phyloP scores from a whole-genome alignment of 2,329 filamentous ascomycete genomes.

The Paraphoma chrysanthemicola region DNA sequence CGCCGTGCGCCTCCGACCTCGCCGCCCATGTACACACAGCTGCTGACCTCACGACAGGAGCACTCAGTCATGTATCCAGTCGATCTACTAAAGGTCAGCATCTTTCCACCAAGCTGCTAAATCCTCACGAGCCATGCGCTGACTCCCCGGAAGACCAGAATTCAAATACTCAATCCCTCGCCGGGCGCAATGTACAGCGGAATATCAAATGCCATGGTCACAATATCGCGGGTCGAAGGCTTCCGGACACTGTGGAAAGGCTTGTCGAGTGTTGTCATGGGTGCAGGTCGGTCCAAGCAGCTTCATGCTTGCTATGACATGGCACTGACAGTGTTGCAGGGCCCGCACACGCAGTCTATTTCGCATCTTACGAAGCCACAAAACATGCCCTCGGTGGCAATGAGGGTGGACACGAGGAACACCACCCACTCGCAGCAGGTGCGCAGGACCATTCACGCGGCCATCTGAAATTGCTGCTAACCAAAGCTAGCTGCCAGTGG shows the following conservation, averaged over 20 bases:
- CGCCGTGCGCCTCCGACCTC: slow-evolving; percentile 67
- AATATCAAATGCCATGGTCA: slow-evolving; percentile 88
- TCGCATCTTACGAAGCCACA: slow-evolving; percentile 95
- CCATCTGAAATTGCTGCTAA: slow-evolving; percentile 41
- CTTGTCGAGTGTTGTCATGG: slow-evolving; percentile 93
- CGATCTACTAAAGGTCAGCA: slow-evolving; percentile 89
- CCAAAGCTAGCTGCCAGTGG: slow-evolving; percentile 77
- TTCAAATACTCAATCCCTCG: slow-evolving; percentile 92
- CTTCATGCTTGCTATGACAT: slow-evolving; percentile 1
- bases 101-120: slow-evolving; percentile 1
- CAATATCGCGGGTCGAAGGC: slow-evolving; percentile 89
- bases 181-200: slow-evolving; percentile 84
- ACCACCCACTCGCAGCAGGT: slow-evolving; percentile 95
- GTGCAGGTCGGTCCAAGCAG: slow-evolving; percentile 71
- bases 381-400: slow-evolving; percentile 97
- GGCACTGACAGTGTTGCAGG: slow-evolving; percentile 62
- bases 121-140: slow-evolving; percentile 19
- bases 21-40: slow-evolving; percentile 12
- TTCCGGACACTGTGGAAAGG: slow-evolving; percentile 93
- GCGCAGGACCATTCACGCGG: slow-evolving; percentile 33
- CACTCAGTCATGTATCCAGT: slow-evolving; percentile 99
- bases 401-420: slow-evolving; percentile 80
- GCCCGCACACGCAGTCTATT: slow-evolving; percentile 96
- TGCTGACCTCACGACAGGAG: slow-evolving; percentile 66
- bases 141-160: slow-evolving; percentile 74